phyloP scores from a whole-genome alignment of 73 alveolate species.

The Paramecium primaurelia region DNA sequence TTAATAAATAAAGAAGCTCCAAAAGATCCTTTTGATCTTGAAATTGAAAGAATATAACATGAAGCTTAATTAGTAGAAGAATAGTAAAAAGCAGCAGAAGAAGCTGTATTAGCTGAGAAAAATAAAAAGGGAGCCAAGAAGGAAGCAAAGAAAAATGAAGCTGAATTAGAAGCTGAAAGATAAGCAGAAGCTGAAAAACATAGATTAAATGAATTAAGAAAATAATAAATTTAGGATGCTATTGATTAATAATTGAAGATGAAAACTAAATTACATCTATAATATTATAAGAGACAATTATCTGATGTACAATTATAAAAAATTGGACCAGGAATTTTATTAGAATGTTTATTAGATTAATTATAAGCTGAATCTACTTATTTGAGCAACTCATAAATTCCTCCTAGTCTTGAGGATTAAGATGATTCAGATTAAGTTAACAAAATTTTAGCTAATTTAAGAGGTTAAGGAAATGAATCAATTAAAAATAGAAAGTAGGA shows the following conservation, averaged over 20 bases:
- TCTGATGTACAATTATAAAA: neutral
- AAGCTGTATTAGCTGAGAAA: neutral
- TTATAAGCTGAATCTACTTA: conserved; percentile 14
- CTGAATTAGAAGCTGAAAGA: conserved; percentile 49
- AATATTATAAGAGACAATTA: conserved; percentile 29
- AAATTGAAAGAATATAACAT: neutral
- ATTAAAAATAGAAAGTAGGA: neutral
- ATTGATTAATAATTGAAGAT: neutral
- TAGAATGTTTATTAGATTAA: conserved; percentile 53
- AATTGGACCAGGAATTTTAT: neutral
- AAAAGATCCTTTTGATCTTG: conserved; percentile 11
- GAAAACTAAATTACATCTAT: conserved; percentile 48
- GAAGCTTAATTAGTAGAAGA: conserved; percentile 10
- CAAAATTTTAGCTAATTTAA: neutral
- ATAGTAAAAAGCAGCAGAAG: neutral
- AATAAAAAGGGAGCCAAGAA: conserved; percentile 61
- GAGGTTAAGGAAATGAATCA: no score
- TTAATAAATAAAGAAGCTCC: conserved; percentile 39
- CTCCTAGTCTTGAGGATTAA: conserved; percentile 46
- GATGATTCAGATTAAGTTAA: conserved; percentile 59
- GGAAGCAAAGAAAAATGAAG: conserved; percentile 59
- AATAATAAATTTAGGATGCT: conserved; percentile 21
- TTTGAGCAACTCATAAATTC: neutral
- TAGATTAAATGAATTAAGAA: conserved; percentile 13
- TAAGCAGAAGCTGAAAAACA: neutral